Evolutionary conservation across 371 early-diverging fungal genomes (phyloP).

Genomic region (Rhizopus microsporus): DNA sequence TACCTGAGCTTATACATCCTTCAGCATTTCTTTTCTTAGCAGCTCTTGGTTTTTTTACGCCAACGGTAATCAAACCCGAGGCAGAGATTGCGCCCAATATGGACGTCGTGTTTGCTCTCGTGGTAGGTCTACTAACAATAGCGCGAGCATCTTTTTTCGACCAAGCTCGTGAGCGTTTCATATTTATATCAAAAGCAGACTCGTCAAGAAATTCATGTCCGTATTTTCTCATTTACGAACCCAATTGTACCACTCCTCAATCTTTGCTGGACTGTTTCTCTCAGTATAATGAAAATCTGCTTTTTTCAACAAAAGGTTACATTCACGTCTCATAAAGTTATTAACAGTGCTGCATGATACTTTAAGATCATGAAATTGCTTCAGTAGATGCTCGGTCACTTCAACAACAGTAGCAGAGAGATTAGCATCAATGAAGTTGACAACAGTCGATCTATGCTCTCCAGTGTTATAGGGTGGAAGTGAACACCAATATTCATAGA

Average conservation of each 20-base stretch:
- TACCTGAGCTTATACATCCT: constrained; percentile 23
- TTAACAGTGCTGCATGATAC: too few species aligned
- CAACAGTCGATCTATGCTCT: not conserved
- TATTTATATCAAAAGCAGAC: constrained; percentile 22
- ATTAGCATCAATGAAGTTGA: too few species aligned
- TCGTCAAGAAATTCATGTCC: constrained; percentile 16
- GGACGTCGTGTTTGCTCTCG: constrained; percentile 25
- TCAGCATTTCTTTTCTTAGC: constrained; percentile 27
- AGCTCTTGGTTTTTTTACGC: constrained; percentile 23
- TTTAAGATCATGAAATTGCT: constrained; percentile 12
- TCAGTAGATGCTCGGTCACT: constrained; percentile 14
- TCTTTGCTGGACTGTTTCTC: constrained; percentile 18
- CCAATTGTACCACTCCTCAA: constrained; percentile 11
- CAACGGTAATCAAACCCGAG: constrained; percentile 26
- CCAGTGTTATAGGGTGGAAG: too few species aligned
- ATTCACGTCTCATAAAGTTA: too few species aligned
- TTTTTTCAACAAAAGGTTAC: too few species aligned
- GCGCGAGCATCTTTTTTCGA: constrained; percentile 14
- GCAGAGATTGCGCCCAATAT: constrained; percentile 29
- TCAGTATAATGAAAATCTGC: constrained; percentile 13
- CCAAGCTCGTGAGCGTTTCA: constrained; percentile 27
- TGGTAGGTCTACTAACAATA: constrained; percentile 23
- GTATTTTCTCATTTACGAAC: constrained; percentile 21
- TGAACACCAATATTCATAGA: too few species aligned
- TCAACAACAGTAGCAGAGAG: constrained; percentile 5